These are phyloP conservation scores for Globisporangium echinulatum DNA, from an alignment of 352 stramenopile species.

Conservation along the genomic window DNA sequence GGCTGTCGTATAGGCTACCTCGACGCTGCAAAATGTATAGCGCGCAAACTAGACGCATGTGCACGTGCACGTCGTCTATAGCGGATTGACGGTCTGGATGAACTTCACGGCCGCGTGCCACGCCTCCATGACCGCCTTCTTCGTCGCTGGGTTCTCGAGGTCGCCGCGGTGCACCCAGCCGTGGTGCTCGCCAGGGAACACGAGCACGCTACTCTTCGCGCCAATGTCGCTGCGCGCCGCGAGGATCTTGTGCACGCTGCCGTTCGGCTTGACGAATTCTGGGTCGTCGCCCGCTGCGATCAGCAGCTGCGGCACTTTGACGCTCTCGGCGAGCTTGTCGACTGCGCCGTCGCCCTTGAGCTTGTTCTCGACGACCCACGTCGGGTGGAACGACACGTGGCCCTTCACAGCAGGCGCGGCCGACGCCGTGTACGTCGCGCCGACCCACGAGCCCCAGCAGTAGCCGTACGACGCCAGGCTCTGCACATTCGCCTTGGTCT, in stretches of 20 bases:
- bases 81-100: conserved; percentile 44
- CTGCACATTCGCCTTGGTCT: conserved; percentile 50
- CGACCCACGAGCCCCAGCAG: conserved; percentile 80
- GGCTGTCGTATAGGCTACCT: no score
- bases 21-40: no score
- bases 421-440: conserved; percentile 40
- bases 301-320: conserved; percentile 74
- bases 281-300: conserved; percentile 64
- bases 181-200: conserved; percentile 70
- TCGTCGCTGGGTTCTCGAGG: conserved; percentile 55
- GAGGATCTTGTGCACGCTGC: conserved; percentile 72
- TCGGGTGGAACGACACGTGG: conserved; percentile 81
- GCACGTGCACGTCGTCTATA: conserved; percentile 14
- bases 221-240: conserved; percentile 41
- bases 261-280: conserved; percentile 55
- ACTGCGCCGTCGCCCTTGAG: conserved; percentile 60
- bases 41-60: no score
- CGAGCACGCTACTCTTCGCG: conserved; percentile 45
- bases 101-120: conserved; percentile 58
- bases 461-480: conserved; percentile 73
- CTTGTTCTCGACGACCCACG: conserved; percentile 73
- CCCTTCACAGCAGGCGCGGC: conserved; percentile 38
- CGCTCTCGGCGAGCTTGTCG: conserved; percentile 58
- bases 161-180: conserved; percentile 83
- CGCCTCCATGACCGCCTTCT: conserved; percentile 53